These are phyloP conservation scores for Lycium ferocissimum DNA, from an alignment of 257 asterid species.

Conservation along the genomic window DNA sequence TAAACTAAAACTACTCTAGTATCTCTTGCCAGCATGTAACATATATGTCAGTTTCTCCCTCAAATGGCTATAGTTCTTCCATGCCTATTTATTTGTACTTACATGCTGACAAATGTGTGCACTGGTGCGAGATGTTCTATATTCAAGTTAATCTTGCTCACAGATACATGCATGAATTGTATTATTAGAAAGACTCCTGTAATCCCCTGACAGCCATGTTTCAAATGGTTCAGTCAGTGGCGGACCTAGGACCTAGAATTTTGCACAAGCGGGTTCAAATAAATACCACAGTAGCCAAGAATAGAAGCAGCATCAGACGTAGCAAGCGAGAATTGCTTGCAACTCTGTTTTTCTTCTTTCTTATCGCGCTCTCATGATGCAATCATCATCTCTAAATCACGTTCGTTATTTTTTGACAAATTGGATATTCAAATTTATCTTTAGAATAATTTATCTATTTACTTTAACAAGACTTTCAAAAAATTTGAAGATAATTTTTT, in stretches of 20 bases:
- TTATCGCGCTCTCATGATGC: not conserved
- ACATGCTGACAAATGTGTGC: not conserved
- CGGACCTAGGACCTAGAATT: not conserved
- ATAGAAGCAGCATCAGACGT: conserved; percentile 17
- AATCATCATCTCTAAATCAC: not conserved
- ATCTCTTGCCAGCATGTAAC: not conserved
- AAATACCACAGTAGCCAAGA: not conserved
- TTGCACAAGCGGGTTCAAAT: not conserved
- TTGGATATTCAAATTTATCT: conserved; percentile 11
- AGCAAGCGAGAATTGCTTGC: not conserved
- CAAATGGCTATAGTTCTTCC: conserved; percentile 5
- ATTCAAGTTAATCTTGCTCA: conserved; percentile 3
- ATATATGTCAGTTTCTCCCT: not conserved
- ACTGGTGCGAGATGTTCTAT: conserved; percentile 15
- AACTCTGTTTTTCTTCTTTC: conserved; percentile 5
- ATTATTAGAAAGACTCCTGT: not conserved
- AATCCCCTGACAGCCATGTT: not conserved
- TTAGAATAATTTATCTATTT: not conserved
- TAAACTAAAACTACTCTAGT: not conserved
- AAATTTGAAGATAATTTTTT: not conserved
- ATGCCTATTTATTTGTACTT: not conserved
- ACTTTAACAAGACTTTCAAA: not conserved
- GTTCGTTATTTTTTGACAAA: not conserved
- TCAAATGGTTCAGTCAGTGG: not conserved
- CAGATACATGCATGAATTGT: not conserved